Evolutionary conservation across 495 filamentous ascomycete genomes (phyloP).

Genomic region (Aspergillus cavernicola): DNA sequence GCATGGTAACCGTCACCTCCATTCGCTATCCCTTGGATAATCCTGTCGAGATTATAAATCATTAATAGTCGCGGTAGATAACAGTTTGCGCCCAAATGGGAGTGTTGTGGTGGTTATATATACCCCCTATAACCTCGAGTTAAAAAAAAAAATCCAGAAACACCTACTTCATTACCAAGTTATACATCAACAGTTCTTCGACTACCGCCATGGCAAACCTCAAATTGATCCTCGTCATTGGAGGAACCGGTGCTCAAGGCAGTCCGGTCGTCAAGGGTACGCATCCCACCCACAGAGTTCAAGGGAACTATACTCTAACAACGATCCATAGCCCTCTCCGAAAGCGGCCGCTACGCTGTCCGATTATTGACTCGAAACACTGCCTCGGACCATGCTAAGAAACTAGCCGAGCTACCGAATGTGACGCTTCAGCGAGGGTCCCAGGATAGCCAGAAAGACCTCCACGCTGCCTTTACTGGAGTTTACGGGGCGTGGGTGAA

Average conservation of each 20-base stretch:
- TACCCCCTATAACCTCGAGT: too few species aligned
- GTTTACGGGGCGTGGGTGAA: not conserved
- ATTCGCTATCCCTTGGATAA: too few species aligned
- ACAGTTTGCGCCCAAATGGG: too few species aligned
- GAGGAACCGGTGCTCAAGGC: not conserved
- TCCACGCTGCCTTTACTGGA: not conserved
- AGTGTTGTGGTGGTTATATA: too few species aligned
- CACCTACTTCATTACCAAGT: too few species aligned
- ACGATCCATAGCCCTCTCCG: not conserved
- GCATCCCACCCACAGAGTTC: not conserved
- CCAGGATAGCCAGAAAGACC: not conserved
- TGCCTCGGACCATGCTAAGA: not conserved
- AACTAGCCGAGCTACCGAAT: not conserved
- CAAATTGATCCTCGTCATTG: not conserved
- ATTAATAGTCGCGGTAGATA: too few species aligned
- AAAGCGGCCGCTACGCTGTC: not conserved
- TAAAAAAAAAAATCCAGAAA: too few species aligned
- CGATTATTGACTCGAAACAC: not conserved
- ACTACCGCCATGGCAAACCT: too few species aligned
- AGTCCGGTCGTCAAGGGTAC: not conserved
- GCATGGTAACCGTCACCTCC: too few species aligned
- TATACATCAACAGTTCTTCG: too few species aligned
- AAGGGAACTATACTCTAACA: not conserved
- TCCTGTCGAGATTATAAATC: too few species aligned
- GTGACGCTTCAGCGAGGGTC: not conserved